Evolutionary conservation across 495 filamentous ascomycete genomes (phyloP).

Genomic region (Penicillium desertorum): DNA sequence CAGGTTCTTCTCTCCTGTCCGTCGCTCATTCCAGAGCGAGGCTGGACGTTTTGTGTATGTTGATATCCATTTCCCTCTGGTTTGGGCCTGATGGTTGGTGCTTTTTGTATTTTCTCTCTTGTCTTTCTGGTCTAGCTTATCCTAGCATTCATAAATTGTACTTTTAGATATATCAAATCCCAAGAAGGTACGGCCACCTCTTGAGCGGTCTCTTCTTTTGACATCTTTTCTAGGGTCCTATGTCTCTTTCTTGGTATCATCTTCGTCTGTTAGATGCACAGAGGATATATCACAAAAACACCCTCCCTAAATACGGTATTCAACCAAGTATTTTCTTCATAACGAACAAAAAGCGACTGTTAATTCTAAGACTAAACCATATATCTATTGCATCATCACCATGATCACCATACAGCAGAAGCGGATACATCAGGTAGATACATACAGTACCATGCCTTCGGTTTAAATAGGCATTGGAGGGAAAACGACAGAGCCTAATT

Average conservation of each 20-base stretch:
- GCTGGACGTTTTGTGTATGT: slow-evolving; percentile 14
- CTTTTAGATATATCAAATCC: slow-evolving; percentile 49
- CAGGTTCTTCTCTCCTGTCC: neutral
- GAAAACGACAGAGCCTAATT: slow-evolving; percentile 5
- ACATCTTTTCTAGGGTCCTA: neutral
- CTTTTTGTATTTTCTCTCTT: slow-evolving; percentile 23
- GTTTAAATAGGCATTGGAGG: neutral
- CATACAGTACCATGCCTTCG: neutral
- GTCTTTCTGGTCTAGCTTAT: slow-evolving; percentile 19
- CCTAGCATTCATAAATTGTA: slow-evolving; percentile 53
- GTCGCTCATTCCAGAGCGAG: slow-evolving; percentile 7
- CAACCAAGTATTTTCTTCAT: neutral
- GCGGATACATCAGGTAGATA: neutral
- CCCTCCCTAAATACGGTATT: neutral
- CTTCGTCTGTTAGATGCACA: neutral
- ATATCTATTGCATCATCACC: neutral
- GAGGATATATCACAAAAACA: no score
- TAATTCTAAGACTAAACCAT: neutral
- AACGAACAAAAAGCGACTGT: neutral
- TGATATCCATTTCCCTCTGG: slow-evolving; percentile 20
- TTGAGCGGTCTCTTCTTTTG: neutral
- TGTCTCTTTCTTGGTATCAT: neutral
- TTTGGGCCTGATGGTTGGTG: slow-evolving; percentile 22
- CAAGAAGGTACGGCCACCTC: slow-evolving; percentile 11
- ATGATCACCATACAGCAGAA: neutral